phyloP scores from a whole-genome alignment of 495 filamentous ascomycete genomes.

The Trichodelitschia bisporula region DNA sequence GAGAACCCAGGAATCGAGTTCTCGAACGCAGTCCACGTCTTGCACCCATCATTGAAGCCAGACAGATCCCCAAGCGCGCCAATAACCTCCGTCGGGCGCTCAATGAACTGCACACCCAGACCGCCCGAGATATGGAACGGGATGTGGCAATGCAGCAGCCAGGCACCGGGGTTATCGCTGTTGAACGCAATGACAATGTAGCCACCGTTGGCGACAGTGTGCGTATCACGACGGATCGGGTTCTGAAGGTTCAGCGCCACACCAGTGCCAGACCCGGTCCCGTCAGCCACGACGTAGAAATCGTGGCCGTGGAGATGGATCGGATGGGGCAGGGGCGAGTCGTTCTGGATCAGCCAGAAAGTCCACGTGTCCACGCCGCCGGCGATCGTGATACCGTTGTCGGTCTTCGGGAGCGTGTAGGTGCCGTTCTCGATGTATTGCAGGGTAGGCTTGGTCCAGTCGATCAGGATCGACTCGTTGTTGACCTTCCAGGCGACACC shows the following conservation, averaged over 20 bases:
- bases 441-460: conserved; percentile 15
- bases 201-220: conserved; percentile 12
- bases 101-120: conserved; percentile 14
- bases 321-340: conserved; percentile 12
- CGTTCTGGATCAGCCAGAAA: conserved; percentile 13
- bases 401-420: conserved; percentile 9
- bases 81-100: conserved; percentile 8
- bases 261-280: conserved; percentile 6
- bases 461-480: conserved; percentile 12
- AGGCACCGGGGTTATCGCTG: conserved; percentile 16
- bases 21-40: conserved; percentile 8
- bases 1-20: too few species aligned
- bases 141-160: conserved; percentile 17
- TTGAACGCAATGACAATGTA: conserved; percentile 16
- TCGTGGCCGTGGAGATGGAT: conserved; percentile 21
- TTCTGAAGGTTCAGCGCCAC: conserved; percentile 8
- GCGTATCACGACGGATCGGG: conserved; percentile 15
- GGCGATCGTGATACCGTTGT: conserved; percentile 16
- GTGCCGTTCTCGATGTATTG: conserved; percentile 13
- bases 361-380: conserved; percentile 10
- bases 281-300: conserved; percentile 15
- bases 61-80: conserved; percentile 3
- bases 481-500: conserved; percentile 17
- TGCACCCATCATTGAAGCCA: conserved; percentile 5
- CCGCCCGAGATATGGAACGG: conserved; percentile 15